A percentile compares a stretch with the other conserved stretches of the same genome.
phyloP scores from a whole-genome alignment of 257 asterid genomes.

The Scutellaria minor region DNA sequence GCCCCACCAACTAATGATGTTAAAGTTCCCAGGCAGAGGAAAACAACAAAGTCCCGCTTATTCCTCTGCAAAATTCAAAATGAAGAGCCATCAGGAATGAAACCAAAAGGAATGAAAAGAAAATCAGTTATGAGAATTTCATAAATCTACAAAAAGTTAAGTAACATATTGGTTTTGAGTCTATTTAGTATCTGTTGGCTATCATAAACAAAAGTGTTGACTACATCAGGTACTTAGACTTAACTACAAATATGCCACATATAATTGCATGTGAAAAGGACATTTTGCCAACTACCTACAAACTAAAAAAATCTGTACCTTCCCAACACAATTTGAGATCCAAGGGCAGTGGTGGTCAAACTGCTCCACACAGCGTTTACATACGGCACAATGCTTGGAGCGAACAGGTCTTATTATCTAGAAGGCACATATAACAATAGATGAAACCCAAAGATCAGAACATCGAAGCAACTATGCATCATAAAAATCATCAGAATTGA shows the following conservation, averaged over 20 bases:
- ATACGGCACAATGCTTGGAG: slow-evolving; percentile 93
- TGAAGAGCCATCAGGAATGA: slow-evolving; percentile 15
- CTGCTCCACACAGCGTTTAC: slow-evolving; percentile 95
- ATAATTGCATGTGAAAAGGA: background rate
- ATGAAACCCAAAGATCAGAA: slow-evolving; percentile 28
- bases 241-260: slow-evolving; percentile 22
- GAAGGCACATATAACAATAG: slow-evolving; percentile 30
- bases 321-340: slow-evolving; percentile 98
- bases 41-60: slow-evolving; percentile 81
- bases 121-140: slow-evolving; percentile 19
- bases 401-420: slow-evolving; percentile 96
- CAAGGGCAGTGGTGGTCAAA: slow-evolving; percentile 99
- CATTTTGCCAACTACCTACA: slow-evolving; percentile 15
- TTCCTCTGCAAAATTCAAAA: slow-evolving; percentile 69
- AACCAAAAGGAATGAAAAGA: slow-evolving; percentile 14
- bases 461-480: slow-evolving; percentile 25
- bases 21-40: slow-evolving; percentile 71
- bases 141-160: slow-evolving; percentile 9
- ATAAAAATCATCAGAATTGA: slow-evolving; percentile 31
- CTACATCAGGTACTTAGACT: slow-evolving; percentile 9
- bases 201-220: background rate
- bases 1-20: slow-evolving; percentile 64
- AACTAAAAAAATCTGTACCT: slow-evolving; percentile 52
- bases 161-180: slow-evolving; percentile 13
- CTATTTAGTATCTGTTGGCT: slow-evolving; percentile 11